Evolutionary conservation across 176 grass and related monocot species (phyloP).

Genomic region (Bolboschoenus planiculmis): DNA sequence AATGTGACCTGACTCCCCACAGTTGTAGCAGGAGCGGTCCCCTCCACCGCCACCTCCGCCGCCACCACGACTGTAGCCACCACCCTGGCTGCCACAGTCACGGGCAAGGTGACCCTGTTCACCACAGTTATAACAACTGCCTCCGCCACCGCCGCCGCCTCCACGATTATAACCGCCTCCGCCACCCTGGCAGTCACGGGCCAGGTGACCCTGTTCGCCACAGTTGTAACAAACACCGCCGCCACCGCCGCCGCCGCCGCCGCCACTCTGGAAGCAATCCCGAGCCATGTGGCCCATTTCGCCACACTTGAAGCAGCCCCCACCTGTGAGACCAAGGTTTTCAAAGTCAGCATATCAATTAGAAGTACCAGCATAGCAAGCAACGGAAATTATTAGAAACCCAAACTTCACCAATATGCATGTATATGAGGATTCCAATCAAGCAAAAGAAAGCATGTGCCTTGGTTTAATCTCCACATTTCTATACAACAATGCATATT

Average conservation of each 20-base stretch:
- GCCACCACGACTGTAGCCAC: slow-evolving; percentile 25
- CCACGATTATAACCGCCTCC: slow-evolving; percentile 30
- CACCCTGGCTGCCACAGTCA: slow-evolving; percentile 43
- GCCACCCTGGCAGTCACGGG: slow-evolving; percentile 49
- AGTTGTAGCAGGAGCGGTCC: slow-evolving; percentile 74
- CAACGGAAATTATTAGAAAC: not conserved
- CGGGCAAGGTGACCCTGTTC: slow-evolving; percentile 71
- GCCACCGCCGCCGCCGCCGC: slow-evolving; percentile 12
- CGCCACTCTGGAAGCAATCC: slow-evolving; percentile 4
- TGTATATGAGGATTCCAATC: not conserved
- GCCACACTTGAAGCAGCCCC: slow-evolving; percentile 44
- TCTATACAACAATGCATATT: not conserved
- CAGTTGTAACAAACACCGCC: slow-evolving; percentile 76
- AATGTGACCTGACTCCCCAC: slow-evolving; percentile 75
- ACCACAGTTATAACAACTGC: slow-evolving; percentile 79
- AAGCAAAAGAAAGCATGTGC: not conserved
- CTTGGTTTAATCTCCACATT: not conserved
- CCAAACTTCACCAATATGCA: not conserved
- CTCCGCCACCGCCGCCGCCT: slow-evolving; percentile 34
- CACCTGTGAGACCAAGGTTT: slow-evolving; percentile 10
- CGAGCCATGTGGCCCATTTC: slow-evolving; percentile 14
- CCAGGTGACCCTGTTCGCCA: slow-evolving; percentile 57
- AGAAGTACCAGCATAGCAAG: not conserved
- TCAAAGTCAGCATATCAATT: not conserved
- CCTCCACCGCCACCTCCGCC: slow-evolving; percentile 4